Evolutionary conservation across 176 grass and related monocot species (phyloP), one percentile per base, ranked within the genome.

Genomic region (Dactylis glomerata): DNA sequence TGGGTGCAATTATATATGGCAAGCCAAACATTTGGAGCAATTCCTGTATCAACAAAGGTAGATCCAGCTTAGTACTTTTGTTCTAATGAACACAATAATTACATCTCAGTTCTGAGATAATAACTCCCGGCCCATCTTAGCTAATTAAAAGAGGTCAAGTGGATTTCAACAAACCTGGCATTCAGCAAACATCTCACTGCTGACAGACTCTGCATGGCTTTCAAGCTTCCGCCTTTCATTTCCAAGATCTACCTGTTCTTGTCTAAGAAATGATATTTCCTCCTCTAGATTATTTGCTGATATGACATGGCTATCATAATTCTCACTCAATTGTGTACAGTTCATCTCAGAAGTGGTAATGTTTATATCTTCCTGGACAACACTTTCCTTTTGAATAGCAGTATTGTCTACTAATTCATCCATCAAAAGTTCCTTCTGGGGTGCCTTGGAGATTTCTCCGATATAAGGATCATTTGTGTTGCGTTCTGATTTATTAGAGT

Each of bases 1-100:
- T 98, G 26, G 96, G 85, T 85, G 96, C 92, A 90, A 98, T 98
- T 79, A 95, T 95, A 92, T 95, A 98, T 46, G 96, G 93, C 93
- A 98, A 89, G 36, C 93, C 96, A 89, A 98, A 98, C 96, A 98
- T 95, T 90, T 98, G 96, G 67, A 98, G 89, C 80, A 98, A 88
- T 71, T 98, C 96, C 96, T 98, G 77, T 63, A 95, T 68, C 75
- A 90, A 47, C 42, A 82, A 81, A 68, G 37, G 12, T 71, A 78
- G 73, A 64, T 64, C 28, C 79, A 69, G 40, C 44, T 73, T 84
- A 50, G 13, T 31, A 63, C 52, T 45, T 45, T 73, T 76, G 40
- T 63, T 38, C 63, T 78, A 64, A 32, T 44, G 54, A 86, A 82
- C 31, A 17, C 72, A 82, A 57, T 9, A 38, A 37, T 83, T 81